phyloP scores from a whole-genome alignment of 2,329 filamentous ascomycete species.

The Colletotrichum sp. region DNA sequence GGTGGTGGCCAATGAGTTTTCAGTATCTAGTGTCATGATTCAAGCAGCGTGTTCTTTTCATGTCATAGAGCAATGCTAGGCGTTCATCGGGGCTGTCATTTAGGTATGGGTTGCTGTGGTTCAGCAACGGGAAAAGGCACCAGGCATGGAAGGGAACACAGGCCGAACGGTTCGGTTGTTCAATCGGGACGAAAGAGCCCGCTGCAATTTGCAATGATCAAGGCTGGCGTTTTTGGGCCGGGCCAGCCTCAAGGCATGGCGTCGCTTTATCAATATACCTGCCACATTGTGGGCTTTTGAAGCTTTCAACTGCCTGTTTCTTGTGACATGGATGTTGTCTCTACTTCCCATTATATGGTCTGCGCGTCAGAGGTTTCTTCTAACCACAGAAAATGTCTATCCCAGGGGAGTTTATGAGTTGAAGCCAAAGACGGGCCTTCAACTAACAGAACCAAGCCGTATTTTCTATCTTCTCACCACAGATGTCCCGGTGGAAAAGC shows the following conservation, averaged over 20 bases:
- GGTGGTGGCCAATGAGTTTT: background rate
- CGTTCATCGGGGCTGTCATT: background rate
- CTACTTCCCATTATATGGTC: background rate
- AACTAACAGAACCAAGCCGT: background rate
- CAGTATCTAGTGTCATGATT: background rate
- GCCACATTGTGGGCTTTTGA: background rate
- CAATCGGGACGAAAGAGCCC: background rate
- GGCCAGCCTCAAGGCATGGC: background rate
- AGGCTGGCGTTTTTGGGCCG: slow-evolving; percentile 2
- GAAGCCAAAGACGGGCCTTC: background rate
- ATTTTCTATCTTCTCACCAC: background rate
- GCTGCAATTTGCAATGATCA: background rate
- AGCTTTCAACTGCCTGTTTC: background rate
- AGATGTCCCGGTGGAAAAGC: background rate
- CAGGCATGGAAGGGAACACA: background rate
- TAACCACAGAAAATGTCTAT: background rate
- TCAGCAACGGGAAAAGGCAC: background rate
- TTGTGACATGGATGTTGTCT: background rate
- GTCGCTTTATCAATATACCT: slow-evolving; percentile 1
- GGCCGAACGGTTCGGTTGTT: background rate
- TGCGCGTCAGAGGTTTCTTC: background rate
- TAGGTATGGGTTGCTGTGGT: background rate
- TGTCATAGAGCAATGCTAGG: background rate
- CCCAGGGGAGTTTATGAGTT: no score
- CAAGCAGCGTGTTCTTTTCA: background rate